phyloP scores from a whole-genome alignment of 1,139 yeast genomes.

The Scheffersomyces stambukii region DNA sequence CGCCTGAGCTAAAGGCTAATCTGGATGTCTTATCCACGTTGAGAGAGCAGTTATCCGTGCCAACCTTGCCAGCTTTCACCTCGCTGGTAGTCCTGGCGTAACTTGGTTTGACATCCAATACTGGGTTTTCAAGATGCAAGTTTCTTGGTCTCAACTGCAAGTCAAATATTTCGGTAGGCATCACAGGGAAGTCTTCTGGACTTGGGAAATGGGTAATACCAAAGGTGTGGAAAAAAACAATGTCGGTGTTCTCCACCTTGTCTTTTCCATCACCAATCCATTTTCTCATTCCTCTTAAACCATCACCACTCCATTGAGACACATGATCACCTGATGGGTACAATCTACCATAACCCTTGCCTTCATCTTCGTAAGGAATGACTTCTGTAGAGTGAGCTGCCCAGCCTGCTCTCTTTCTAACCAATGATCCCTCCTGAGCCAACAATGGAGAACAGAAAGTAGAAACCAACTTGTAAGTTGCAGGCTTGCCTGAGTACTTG shows the following conservation, averaged over 20 bases:
- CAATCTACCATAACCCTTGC: conserved; percentile 49
- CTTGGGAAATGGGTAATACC: conserved; percentile 86
- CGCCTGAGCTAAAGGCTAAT: conserved; percentile 26
- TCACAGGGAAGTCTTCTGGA: conserved; percentile 85
- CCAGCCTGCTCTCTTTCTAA: conserved; percentile 80
- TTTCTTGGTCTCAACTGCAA: conserved; percentile 74
- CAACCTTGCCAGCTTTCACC: conserved; percentile 39
- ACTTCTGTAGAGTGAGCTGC: conserved; percentile 65
- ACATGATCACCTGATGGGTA: conserved; percentile 81
- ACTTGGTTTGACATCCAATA: conserved; percentile 68
- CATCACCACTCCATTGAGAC: conserved; percentile 78
- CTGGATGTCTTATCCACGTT: conserved; percentile 38
- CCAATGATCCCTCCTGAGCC: conserved; percentile 72
- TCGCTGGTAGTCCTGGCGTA: conserved; percentile 60
- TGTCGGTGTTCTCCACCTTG: conserved; percentile 61
- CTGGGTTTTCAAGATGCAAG: conserved; percentile 74
- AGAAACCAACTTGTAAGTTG: conserved; percentile 75
- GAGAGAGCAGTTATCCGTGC: conserved; percentile 33
- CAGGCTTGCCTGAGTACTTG: conserved; percentile 70
- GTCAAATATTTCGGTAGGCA: conserved; percentile 82
- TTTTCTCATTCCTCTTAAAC: conserved; percentile 62
- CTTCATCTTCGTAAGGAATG: conserved; percentile 60
- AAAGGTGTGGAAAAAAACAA: conserved; percentile 73
- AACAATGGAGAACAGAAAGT: conserved; percentile 68
- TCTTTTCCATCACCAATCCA: conserved; percentile 71